These are phyloP conservation scores for Calonectria leucothoes DNA, from an alignment of 2,329 filamentous ascomycete species.

Conservation along the genomic window DNA sequence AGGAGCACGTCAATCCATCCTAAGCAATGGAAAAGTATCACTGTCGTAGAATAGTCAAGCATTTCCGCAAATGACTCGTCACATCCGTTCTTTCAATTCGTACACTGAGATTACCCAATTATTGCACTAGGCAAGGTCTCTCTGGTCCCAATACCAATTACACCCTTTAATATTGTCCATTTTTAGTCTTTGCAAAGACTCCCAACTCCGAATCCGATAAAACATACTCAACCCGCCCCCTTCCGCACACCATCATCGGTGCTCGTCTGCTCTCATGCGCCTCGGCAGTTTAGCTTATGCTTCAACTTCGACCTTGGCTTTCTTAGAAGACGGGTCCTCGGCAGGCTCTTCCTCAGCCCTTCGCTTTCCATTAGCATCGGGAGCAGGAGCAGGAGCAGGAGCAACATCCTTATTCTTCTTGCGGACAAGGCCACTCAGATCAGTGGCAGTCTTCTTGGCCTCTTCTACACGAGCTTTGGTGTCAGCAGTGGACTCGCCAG, in stretches of 20 bases:
- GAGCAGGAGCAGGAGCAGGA: slow-evolving; percentile 37
- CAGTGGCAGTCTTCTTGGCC: slow-evolving; percentile 78
- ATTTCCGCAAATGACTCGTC: background rate
- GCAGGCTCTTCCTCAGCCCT: slow-evolving; percentile 46
- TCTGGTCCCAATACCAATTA: slow-evolving; percentile 9
- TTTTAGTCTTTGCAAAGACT: slow-evolving; percentile 4
- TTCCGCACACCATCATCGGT: background rate
- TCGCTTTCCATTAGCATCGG: slow-evolving; percentile 53
- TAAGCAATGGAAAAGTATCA: slow-evolving; percentile 11
- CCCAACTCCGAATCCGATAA: slow-evolving; percentile 18
- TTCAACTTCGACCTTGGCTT: slow-evolving; percentile 49
- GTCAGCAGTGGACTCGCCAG: slow-evolving; percentile 71
- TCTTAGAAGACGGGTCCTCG: slow-evolving; percentile 47
- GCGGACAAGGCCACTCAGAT: slow-evolving; percentile 79
- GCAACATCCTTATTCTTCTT: slow-evolving; percentile 67
- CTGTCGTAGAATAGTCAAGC: slow-evolving; percentile 18
- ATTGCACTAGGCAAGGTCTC: slow-evolving; percentile 2
- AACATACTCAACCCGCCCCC: background rate
- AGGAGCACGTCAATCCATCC: background rate
- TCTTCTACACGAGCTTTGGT: slow-evolving; percentile 75
- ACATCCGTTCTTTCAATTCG: background rate
- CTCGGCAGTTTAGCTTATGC: background rate
- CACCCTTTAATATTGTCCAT: background rate
- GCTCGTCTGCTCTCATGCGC: background rate
- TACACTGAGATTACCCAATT: slow-evolving; percentile 11